Conservation (phyloP, 75 land plant genomes). For the Sequoia sempervirens region DNA sequence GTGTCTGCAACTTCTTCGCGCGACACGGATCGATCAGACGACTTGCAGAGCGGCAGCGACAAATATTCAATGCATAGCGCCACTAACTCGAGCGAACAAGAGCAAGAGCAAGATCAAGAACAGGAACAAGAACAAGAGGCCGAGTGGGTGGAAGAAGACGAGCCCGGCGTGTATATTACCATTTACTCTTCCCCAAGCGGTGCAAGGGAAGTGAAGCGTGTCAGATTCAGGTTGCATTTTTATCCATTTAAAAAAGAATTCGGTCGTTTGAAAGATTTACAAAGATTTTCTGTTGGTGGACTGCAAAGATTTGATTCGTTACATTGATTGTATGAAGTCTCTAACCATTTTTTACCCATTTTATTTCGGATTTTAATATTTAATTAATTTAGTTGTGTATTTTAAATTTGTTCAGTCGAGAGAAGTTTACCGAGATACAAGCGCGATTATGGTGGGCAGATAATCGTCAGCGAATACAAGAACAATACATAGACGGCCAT, state of each 20-base stretch:
- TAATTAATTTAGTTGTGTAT: background rate
- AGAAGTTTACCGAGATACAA: constrained; percentile 53
- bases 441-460: constrained; percentile 77
- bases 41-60: constrained; percentile 38
- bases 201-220: constrained; percentile 73
- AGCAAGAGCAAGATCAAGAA: background rate
- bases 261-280: too few species aligned
- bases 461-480: constrained; percentile 56
- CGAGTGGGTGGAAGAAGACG: constrained; percentile 86
- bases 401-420: constrained; percentile 40
- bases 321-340: background rate
- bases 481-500: constrained; percentile 22
- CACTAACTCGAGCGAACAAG: background rate
- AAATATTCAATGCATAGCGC: constrained; percentile 12
- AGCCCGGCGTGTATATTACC: constrained; percentile 79
- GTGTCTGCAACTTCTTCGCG: constrained; percentile 24
- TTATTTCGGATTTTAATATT: background rate
- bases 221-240: constrained; percentile 69
- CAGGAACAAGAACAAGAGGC: constrained; percentile 26
- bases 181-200: constrained; percentile 48
- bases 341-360: too few species aligned
- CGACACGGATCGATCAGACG: constrained; percentile 48
- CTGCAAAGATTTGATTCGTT: background rate
- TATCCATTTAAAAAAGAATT: too few species aligned
- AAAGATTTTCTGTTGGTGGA: too few species aligned